These are phyloP conservation scores for Microcyclospora tardicrescens DNA, from an alignment of 2,329 filamentous ascomycete species.

Conservation along the genomic window DNA sequence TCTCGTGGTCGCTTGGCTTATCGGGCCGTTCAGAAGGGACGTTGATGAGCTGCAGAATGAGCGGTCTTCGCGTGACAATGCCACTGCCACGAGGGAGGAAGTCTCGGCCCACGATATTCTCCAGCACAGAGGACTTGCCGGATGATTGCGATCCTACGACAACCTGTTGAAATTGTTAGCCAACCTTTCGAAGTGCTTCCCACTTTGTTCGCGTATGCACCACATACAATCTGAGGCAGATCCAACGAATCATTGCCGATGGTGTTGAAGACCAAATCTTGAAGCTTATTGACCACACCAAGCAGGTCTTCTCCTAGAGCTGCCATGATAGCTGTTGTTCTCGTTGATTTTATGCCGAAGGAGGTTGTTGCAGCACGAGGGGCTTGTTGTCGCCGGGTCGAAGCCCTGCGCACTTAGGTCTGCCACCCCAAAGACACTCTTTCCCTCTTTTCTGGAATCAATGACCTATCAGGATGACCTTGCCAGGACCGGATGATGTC, in stretches of 20 bases:
- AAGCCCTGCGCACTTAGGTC: too few species aligned
- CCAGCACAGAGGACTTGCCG: slow-evolving; percentile 94
- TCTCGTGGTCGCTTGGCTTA: slow-evolving; percentile 50
- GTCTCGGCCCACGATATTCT: slow-evolving; percentile 96
- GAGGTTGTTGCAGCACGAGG: too few species aligned
- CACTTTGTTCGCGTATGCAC: slow-evolving; percentile 5
- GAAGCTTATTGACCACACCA: slow-evolving; percentile 91
- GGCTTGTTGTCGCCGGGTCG: too few species aligned
- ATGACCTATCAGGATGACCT: too few species aligned
- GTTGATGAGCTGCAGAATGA: slow-evolving; percentile 98
- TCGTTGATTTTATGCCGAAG: too few species aligned
- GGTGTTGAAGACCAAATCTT: slow-evolving; percentile 98
- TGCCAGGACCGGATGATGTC: too few species aligned
- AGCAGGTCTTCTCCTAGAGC: slow-evolving; percentile 92
- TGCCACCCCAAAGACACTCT: too few species aligned
- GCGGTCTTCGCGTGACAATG: slow-evolving; percentile 84
- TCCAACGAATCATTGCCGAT: slow-evolving; percentile 98
- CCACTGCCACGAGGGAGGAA: slow-evolving; percentile 93
- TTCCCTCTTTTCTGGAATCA: too few species aligned
- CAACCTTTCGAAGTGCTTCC: not conserved
- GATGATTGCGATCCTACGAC: slow-evolving; percentile 97
- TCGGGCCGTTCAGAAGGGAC: slow-evolving; percentile 64
- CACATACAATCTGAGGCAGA: slow-evolving; percentile 86
- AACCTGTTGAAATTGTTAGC: slow-evolving; percentile 47
- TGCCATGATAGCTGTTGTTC: slow-evolving; percentile 51